Percentiles rank a stretch among this genome's conserved stretches.
These are phyloP conservation scores for Salix arbutifolia DNA, from an alignment of 345 rosid genomes.

Conservation along the genomic window DNA sequence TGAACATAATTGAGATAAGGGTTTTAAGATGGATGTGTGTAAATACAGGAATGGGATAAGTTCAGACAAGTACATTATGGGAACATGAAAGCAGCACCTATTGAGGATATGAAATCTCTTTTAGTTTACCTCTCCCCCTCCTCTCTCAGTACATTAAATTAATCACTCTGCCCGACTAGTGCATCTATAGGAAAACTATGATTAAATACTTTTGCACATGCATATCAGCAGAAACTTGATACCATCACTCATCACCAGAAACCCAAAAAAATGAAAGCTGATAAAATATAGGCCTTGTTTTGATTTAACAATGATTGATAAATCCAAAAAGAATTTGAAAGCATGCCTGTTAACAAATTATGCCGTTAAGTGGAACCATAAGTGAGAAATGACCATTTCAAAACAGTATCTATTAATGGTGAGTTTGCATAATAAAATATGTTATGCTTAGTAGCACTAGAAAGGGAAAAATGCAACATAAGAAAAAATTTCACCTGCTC, in stretches of 20 bases:
- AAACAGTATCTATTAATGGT: background rate
- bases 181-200: background rate
- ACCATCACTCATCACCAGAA: background rate
- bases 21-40: background rate
- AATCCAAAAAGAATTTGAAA: background rate
- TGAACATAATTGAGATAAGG: background rate
- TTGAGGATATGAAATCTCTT: background rate
- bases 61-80: background rate
- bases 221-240: background rate
- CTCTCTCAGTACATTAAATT: background rate
- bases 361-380: background rate
- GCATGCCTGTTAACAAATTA: background rate
- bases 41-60: background rate
- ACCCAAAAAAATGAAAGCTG: background rate
- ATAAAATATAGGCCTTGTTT: background rate
- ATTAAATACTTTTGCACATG: background rate
- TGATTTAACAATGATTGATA: background rate
- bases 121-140: background rate
- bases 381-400: background rate
- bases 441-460: background rate
- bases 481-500: constrained; percentile 64
- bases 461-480: background rate
- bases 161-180: background rate
- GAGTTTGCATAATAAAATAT: background rate
- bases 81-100: background rate